phyloP scores from a whole-genome alignment of 148 eudicot species.

The Pharnaceum exiguum region DNA sequence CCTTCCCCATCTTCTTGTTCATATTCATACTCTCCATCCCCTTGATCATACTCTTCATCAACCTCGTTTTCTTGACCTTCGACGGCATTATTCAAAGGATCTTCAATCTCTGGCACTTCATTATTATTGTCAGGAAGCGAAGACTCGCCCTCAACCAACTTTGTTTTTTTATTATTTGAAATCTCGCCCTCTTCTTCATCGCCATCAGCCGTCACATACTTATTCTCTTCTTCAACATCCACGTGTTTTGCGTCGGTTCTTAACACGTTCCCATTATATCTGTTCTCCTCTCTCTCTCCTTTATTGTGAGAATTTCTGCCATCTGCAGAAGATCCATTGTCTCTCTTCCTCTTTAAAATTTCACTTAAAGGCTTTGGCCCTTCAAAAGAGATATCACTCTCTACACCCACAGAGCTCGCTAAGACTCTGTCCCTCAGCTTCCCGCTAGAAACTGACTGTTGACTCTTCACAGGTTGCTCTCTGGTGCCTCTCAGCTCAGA shows the following conservation, averaged over 20 bases:
- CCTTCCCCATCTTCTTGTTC: slow-evolving; percentile 62
- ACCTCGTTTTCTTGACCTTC: slow-evolving; percentile 34
- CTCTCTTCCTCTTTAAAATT: slow-evolving; percentile 83
- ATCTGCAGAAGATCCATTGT: slow-evolving; percentile 10
- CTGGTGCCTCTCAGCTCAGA: slow-evolving; percentile 54
- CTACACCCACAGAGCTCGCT: slow-evolving; percentile 32
- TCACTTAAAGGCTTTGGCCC: slow-evolving; percentile 92
- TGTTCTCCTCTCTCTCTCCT: slow-evolving; percentile 18
- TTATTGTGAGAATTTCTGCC: slow-evolving; percentile 11
- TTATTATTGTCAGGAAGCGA: slow-evolving; percentile 12
- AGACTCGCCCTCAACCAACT: slow-evolving; percentile 24
- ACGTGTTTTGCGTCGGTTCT: background rate
- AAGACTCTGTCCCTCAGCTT: slow-evolving; percentile 47
- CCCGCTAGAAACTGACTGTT: slow-evolving; percentile 34
- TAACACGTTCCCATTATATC: slow-evolving; percentile 5
- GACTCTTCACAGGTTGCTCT: slow-evolving; percentile 28
- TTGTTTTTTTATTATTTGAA: slow-evolving; percentile 23
- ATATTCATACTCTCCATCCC: slow-evolving; percentile 55
- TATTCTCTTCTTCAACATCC: slow-evolving; percentile 17
- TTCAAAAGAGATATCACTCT: slow-evolving; percentile 53
- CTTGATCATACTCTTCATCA: slow-evolving; percentile 51
- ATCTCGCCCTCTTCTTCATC: slow-evolving; percentile 25
- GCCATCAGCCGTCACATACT: slow-evolving; percentile 12
- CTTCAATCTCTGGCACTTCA: slow-evolving; percentile 30
- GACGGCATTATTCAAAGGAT: slow-evolving; percentile 28